Conservation (phyloP, 2,329 filamentous ascomycete species). For the Aureobasidium sp. region DNA sequence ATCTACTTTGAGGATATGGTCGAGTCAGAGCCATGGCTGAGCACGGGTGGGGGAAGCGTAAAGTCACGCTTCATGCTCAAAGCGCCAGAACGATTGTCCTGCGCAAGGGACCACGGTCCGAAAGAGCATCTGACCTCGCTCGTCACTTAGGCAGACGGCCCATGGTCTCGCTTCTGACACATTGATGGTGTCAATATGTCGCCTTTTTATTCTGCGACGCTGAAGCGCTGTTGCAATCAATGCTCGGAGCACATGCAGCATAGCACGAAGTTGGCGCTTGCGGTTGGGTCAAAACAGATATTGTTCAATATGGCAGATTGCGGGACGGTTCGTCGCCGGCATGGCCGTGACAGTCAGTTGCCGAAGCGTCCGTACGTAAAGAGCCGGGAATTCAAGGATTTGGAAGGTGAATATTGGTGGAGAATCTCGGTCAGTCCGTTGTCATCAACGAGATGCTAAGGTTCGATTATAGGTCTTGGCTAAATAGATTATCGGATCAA, state of each 20-base stretch:
- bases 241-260: not conserved
- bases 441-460: not conserved
- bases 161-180: not conserved
- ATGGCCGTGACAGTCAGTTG: not conserved
- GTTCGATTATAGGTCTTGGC: conserved; percentile 2
- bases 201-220: not conserved
- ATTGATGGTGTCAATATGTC: conserved; percentile 1
- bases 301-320: conserved; percentile 4
- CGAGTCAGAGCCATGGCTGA: not conserved
- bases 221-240: not conserved
- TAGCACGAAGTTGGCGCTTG: not conserved
- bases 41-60: not conserved
- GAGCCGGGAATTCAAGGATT: not conserved
- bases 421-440: not conserved
- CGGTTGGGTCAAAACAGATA: not conserved
- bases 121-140: not conserved
- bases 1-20: not conserved
- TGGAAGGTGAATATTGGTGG: not conserved
- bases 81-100: not conserved
- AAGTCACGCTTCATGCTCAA: not conserved
- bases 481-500: not conserved
- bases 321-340: conserved; percentile 6
- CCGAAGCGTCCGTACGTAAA: conserved; percentile 5
- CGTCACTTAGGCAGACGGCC: not conserved
- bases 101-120: not conserved